Evolutionary conservation across 495 filamentous ascomycete genomes (phyloP).

Genomic region (Tuber melanosporum): DNA sequence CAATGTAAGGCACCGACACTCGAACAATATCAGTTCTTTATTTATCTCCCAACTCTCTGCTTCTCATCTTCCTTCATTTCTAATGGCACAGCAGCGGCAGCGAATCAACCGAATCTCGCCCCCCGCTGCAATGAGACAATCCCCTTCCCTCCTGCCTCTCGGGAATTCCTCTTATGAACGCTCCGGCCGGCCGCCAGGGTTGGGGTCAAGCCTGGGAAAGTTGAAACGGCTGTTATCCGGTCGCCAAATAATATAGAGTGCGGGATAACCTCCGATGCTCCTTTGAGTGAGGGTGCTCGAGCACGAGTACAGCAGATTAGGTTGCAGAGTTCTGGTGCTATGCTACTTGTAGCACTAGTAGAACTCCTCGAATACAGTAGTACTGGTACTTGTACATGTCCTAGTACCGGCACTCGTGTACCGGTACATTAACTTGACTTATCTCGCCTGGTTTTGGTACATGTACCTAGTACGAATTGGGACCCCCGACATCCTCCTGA

Average conservation of each 20-base stretch:
- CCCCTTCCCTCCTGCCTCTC: background rate
- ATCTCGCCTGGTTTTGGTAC: background rate
- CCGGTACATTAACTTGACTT: background rate
- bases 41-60: background rate
- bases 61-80: background rate
- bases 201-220: background rate
- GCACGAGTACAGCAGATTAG: too few species aligned
- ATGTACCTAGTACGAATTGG: background rate
- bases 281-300: background rate
- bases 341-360: too few species aligned
- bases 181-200: background rate
- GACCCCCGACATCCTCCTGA: background rate
- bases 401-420: too few species aligned
- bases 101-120: background rate
- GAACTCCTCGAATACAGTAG: too few species aligned
- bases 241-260: background rate
- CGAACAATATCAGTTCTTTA: background rate
- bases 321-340: too few species aligned
- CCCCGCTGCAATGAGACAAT: background rate
- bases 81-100: background rate
- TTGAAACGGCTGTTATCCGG: background rate
- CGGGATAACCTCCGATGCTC: background rate
- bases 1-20: background rate
- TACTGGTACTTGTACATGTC: too few species aligned
- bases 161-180: background rate